These are phyloP conservation scores for Quillaja saponaria DNA, from an alignment of 306 rosid genomes.

Conservation along the genomic window DNA sequence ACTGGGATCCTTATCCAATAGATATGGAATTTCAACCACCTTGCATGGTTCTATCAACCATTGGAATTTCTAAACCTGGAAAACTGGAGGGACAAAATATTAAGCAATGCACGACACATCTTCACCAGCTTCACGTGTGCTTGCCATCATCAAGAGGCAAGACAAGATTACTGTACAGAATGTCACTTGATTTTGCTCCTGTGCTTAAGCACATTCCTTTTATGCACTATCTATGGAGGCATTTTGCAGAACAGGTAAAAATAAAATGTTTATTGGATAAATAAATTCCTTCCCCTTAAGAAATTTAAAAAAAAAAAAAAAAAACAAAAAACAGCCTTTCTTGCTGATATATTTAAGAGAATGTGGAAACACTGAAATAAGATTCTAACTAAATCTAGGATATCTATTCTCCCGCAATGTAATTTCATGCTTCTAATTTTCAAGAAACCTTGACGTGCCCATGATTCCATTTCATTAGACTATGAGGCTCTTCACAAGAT, in stretches of 20 bases:
- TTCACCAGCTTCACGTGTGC: slow-evolving; percentile 95
- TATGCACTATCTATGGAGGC: slow-evolving; percentile 75
- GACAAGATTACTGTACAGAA: slow-evolving; percentile 84
- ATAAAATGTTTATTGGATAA: slow-evolving; percentile 31
- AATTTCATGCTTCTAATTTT: neutral
- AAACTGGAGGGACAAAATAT: slow-evolving; percentile 81
- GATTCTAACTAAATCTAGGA: neutral
- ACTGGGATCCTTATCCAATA: slow-evolving; percentile 97
- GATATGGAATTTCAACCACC: slow-evolving; percentile 98
- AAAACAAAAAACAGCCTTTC: neutral
- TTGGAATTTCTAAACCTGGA: slow-evolving; percentile 95
- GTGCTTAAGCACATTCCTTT: slow-evolving; percentile 79
- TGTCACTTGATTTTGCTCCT: slow-evolving; percentile 92
- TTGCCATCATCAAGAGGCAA: slow-evolving; percentile 77
- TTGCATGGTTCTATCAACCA: slow-evolving; percentile 91
- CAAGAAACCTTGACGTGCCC: neutral
- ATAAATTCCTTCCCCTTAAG: neutral
- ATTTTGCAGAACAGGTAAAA: slow-evolving; percentile 84
- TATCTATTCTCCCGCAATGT: neutral
- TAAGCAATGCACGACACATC: slow-evolving; percentile 69
- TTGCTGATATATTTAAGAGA: slow-evolving; percentile 4
- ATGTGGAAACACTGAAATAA: neutral
- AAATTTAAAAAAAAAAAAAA: neutral
- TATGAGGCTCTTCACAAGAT: neutral
- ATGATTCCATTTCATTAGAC: neutral